A percentile compares a stretch with the other conserved stretches of the same genome.
Evolutionary conservation across 73 alveolate genomes (phyloP).

Genomic region (Strombidium stylifer): DNA sequence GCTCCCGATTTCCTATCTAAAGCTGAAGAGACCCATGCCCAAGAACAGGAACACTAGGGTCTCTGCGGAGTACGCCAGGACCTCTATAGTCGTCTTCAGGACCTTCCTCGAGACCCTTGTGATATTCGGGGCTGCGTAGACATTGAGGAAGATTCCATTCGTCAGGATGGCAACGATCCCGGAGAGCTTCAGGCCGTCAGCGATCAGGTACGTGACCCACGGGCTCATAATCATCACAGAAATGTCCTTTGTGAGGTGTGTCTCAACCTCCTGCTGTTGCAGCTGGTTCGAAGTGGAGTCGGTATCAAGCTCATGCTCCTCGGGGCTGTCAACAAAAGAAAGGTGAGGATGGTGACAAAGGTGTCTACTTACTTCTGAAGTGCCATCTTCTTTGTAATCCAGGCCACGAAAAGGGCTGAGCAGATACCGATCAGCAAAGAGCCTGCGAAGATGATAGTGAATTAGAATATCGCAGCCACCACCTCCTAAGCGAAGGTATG

Average conservation of each 20-base stretch:
- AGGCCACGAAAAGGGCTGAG: slow-evolving; percentile 54
- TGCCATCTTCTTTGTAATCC: slow-evolving; percentile 31
- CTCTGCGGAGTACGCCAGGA: slow-evolving; percentile 75
- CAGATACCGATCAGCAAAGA: slow-evolving; percentile 55
- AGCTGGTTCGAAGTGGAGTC: slow-evolving; percentile 2
- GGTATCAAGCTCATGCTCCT: neutral
- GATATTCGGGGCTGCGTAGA: slow-evolving; percentile 83
- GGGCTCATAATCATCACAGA: slow-evolving; percentile 82
- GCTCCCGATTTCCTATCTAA: no score
- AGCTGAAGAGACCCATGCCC: slow-evolving; percentile 85
- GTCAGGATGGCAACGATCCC: slow-evolving; percentile 89
- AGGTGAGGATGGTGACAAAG: neutral
- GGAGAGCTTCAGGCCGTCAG: slow-evolving; percentile 72
- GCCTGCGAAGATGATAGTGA: slow-evolving; percentile 54
- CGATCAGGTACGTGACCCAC: slow-evolving; percentile 82
- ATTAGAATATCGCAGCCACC: slow-evolving; percentile 9
- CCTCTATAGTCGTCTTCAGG: slow-evolving; percentile 62
- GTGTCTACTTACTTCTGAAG: slow-evolving; percentile 1
- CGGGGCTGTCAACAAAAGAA: no score
- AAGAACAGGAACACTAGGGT: slow-evolving; percentile 78
- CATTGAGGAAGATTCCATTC: slow-evolving; percentile 84
- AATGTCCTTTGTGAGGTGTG: slow-evolving; percentile 54
- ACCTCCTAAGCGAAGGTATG: slow-evolving; percentile 5
- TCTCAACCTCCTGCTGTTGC: neutral
- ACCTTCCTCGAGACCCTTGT: slow-evolving; percentile 60